Percentiles rank a stretch among this genome's conserved stretches.
phyloP scores from a whole-genome alignment of 1,284 basidiomycete genomes.

The Schizophyllum commune region DNA sequence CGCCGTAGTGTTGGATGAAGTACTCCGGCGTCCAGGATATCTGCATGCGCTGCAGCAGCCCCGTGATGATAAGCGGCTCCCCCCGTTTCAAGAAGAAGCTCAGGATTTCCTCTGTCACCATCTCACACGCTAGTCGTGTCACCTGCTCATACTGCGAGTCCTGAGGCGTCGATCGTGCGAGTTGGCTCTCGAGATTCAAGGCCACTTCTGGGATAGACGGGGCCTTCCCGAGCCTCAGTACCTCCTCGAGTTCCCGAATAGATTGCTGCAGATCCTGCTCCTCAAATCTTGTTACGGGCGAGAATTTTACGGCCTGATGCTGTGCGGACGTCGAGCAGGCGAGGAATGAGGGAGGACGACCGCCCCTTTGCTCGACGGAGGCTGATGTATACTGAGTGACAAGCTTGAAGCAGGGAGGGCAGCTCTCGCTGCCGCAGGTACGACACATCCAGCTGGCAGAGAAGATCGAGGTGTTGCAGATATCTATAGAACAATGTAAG shows the following conservation, averaged over 20 bases:
- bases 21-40: constrained; percentile 77
- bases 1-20: constrained; percentile 66
- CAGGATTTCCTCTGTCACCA: constrained; percentile 58
- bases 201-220: background rate
- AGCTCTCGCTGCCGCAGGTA: constrained; percentile 83
- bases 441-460: constrained; percentile 85
- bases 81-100: constrained; percentile 65
- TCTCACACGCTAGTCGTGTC: constrained; percentile 37
- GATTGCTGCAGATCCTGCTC: constrained; percentile 56
- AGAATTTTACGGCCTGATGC: constrained; percentile 61
- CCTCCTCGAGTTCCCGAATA: constrained; percentile 56
- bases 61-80: constrained; percentile 70
- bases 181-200: too few species aligned
- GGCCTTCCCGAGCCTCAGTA: constrained; percentile 29
- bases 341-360: constrained; percentile 55
- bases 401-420: constrained; percentile 73
- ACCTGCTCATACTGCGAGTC: constrained; percentile 38
- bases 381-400: too few species aligned
- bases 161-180: background rate
- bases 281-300: constrained; percentile 74
- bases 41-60: constrained; percentile 52
- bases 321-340: constrained; percentile 62
- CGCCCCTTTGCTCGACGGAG: constrained; percentile 21
- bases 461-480: constrained; percentile 89
- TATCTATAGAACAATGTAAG: constrained; percentile 66